Evolutionary conservation across 2,329 filamentous ascomycete genomes (phyloP), one percentile per base, ranked within the genome.

Genomic region (Talaromyces sp.): DNA sequence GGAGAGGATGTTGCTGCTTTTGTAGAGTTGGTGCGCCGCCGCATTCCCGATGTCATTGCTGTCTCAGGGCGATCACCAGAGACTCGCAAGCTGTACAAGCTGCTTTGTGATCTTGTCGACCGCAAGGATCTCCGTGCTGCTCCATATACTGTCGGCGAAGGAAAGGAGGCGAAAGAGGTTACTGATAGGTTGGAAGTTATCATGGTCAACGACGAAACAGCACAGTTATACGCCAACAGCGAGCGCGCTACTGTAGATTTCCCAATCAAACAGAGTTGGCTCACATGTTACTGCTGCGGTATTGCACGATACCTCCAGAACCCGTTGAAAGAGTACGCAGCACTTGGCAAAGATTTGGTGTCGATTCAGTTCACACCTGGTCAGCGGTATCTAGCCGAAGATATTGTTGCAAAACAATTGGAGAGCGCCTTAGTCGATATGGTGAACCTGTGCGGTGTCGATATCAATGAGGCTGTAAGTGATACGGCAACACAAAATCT

Each of bases 371-470:
- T 97, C 78, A 93, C 97, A 71, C 87, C 91, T 3, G 93, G 93
- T 71, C 95, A 99, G 76, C 90, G 93, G 67, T 86, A 97, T 35
- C 84, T 99, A 15, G 90, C 93, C 0, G 87, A 93, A 67, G 94
- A 98, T 43, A 93, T 96, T 80, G 84, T 99, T 45, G 82, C 89
- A 68, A 93, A 91, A 75, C 88, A 92, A 67, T 85, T 99, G 17
- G 95, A 99, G 73, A 96, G 91, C n/a, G 92, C 94, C 52, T 91
- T 99, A 87, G 94, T 99, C 11, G 95, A 99, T 75, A 97, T 97
- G 85, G 95, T 99, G 70, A 99, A 99, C 75, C 87, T 99, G 50
- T 93, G 93, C 54, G 95, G 95, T 73, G 92, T 99, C 43, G 92
- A 98, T 72, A 90, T 99, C 73, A 97, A 97, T 72, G 93, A 97